phyloP scores from a whole-genome alignment of 805 yeast species.

The Candida krabiensis region DNA sequence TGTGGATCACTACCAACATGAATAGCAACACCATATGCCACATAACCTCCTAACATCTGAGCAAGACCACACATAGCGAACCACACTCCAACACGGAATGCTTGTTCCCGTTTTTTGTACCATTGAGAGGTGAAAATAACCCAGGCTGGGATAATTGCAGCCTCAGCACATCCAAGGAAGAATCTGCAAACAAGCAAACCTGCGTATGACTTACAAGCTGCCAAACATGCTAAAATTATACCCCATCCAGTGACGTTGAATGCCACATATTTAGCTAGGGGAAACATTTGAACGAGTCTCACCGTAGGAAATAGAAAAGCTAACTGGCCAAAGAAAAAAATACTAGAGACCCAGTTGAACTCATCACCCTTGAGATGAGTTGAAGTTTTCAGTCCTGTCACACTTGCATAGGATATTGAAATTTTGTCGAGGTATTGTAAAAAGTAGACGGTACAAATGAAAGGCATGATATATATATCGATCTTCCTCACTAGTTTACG shows the following conservation, averaged over 20 bases:
- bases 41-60: conserved; percentile 14
- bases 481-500: conserved; percentile 37
- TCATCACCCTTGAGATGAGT: conserved; percentile 26
- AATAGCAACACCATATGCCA: conserved; percentile 31
- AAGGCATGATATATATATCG: conserved; percentile 48
- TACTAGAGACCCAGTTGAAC: conserved; percentile 42
- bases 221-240: conserved; percentile 31
- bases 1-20: conserved; percentile 23
- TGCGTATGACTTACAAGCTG: conserved; percentile 36
- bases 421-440: conserved; percentile 35
- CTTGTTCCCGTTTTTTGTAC: conserved; percentile 36
- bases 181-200: conserved; percentile 36
- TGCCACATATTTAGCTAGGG: conserved; percentile 39
- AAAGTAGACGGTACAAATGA: conserved; percentile 44
- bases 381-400: conserved; percentile 33
- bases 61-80: conserved; percentile 13
- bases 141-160: conserved; percentile 35
- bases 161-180: conserved; percentile 37
- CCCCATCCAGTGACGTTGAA: conserved; percentile 36
- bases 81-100: conserved; percentile 24
- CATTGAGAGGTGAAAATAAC: conserved; percentile 29
- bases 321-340: conserved; percentile 43
- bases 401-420: conserved; percentile 40
- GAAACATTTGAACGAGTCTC: conserved; percentile 47
- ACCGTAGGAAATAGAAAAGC: conserved; percentile 46